Evolutionary conservation across 768 basidiomycete species (phyloP), one percentile per base, ranked within the genome.

Genomic region (Suillus americanus): DNA sequence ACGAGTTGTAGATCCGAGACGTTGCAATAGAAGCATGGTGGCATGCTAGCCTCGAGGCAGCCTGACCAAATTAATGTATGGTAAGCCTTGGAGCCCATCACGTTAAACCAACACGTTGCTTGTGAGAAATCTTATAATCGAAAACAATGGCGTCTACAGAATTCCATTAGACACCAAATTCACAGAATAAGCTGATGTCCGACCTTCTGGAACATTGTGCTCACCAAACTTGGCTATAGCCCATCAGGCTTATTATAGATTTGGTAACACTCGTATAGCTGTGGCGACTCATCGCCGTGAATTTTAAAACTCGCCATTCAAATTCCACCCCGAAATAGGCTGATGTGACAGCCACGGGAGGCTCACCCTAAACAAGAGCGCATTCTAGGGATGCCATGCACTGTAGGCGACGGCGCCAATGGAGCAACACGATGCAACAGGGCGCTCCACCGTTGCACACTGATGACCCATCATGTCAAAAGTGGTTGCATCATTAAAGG

Each of bases 361-460:
- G 83, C 5, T 81, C 84, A 33, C 91, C 89, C 57, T 91, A 92
- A 3, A 91, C 91, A 62, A 92, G 84, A 20, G 87, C 83, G 69
- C 90, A 87, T 75, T 87, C 89, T 7, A 87, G 5, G 92, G 91
- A 74, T 92, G 91, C 91, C 90, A 93, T 3, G 86, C 3, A 93
- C 91, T 1, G 89, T 87, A 4, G 88, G 86, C 18, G 90, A 85
- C 1, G 89, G 81, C 5, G 86, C 88, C 5, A 89, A 79, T 3
- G 89, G 83, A 2, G 89, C 84, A 16, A 94, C 85, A 18, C 91
- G 88, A 73, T 93, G 90, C 25, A 93, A 70, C 2, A 89, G 88
- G 54, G 83, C 75, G 16, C 87, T 87, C 0, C 73, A 93, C 92
- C 3, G 88, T 89, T 5, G 90, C 88, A 68, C 89, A 91, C 91